Evolutionary conservation across 2,329 filamentous ascomycete species (phyloP), one percentile per base, ranked within the genome.

Genomic region (Pseudocercospora musae): DNA sequence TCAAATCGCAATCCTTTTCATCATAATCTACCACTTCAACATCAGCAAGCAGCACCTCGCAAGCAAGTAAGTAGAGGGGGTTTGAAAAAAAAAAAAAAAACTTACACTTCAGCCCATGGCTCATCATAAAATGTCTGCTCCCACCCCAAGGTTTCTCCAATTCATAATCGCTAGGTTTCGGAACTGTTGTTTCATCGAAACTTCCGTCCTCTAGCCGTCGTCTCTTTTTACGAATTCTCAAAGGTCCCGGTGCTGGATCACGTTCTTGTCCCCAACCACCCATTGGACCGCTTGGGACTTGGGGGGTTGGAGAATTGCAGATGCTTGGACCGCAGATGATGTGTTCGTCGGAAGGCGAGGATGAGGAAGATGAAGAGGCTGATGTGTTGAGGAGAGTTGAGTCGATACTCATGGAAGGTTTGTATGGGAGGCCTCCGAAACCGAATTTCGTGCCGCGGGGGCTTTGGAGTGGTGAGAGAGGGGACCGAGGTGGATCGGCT

Each of bases 31-130:
- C n/a, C 11, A 15, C n/a, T n/a, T n/a, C 20, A 13, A 10, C 18
- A 40, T 55, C 27, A 55, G 18, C 13, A 37, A 40, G 10, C 15
- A 33, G 2, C 23, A 20, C 20, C 20, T 5, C 10, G 5, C 9
- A 10, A n/a, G 25, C 4, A 49, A 20, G 25, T 11, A 20, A 18
- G 25, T 21, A 29, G 2, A n/a, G n/a, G n/a, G n/a, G n/a, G n/a
- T n/a, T n/a, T n/a, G n/a, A n/a, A n/a, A n/a, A n/a, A n/a, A n/a
- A n/a, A n/a, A n/a, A n/a, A n/a, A 11, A 37, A 15, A 15, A 59
- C 46, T 53, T n/a, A 59, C 57, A 60, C 27, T 46, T 60, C 49
- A 60, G 48, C 40, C 58, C 58, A 60, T 55, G 58, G 23, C 49
- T 52, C 58, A 60, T 37, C 58, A 55, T 60, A 42, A 55, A 60